Evolutionary conservation across 306 rosid genomes (phyloP).

Genomic region (Hylodesmum podocarpum): DNA sequence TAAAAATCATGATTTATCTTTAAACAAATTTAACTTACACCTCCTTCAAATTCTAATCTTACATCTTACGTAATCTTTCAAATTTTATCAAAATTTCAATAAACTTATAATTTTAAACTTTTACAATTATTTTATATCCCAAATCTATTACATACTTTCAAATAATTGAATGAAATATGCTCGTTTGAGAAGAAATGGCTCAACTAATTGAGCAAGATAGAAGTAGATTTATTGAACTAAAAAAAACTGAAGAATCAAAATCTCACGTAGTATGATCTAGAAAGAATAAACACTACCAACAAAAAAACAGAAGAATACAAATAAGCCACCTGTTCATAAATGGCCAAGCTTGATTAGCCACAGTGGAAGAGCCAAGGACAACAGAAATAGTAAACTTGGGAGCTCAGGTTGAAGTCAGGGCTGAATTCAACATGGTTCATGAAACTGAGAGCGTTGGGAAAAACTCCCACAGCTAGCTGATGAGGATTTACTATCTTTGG

Average conservation of each 20-base stretch:
- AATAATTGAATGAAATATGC: neutral
- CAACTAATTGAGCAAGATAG: no score
- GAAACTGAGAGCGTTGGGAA: slow-evolving; percentile 27
- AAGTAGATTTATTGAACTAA: neutral
- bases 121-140: neutral
- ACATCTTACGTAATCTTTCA: neutral
- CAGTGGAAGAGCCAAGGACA: neutral
- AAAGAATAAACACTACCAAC: neutral
- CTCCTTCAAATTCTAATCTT: neutral
- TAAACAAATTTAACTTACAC: no score
- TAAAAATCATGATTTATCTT: no score
- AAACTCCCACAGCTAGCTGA: slow-evolving; percentile 7
- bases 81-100: neutral
- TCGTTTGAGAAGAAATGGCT: neutral
- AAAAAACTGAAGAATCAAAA: neutral
- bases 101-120: neutral
- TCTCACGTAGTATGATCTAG: neutral
- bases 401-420: neutral
- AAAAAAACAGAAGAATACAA: neutral
- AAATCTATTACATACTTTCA: neutral
- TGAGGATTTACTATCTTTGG: slow-evolving; percentile 36
- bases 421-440: slow-evolving; percentile 15
- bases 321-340: neutral
- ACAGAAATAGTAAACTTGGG: neutral
- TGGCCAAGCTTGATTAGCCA: neutral